Evolutionary conservation across 2,329 filamentous ascomycete species (phyloP).

Genomic region (Talaromyces funiculosus): DNA sequence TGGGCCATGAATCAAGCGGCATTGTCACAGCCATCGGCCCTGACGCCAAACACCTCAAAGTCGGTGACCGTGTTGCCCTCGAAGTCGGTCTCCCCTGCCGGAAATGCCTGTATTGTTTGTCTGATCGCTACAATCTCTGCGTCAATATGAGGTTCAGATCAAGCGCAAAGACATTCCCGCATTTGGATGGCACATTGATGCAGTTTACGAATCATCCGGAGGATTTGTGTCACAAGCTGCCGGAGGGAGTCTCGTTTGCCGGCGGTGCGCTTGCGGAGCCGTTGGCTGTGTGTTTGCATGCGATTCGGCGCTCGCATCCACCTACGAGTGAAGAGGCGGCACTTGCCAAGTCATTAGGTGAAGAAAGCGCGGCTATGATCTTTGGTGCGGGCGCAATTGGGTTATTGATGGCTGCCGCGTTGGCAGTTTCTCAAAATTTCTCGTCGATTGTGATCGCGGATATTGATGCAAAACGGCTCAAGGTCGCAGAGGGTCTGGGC

Average conservation of each 20-base stretch:
- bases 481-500: constrained; percentile 46
- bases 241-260: constrained; percentile 48
- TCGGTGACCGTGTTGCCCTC: constrained; percentile 81
- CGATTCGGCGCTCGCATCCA: constrained; percentile 50
- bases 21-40: constrained; percentile 67
- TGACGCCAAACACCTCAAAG: constrained; percentile 55
- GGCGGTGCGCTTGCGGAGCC: constrained; percentile 57
- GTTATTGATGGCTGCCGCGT: constrained; percentile 53
- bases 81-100: constrained; percentile 88
- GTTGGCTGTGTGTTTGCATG: constrained; percentile 56
- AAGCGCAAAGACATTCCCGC: constrained; percentile 56
- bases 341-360: constrained; percentile 37
- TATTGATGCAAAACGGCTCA: constrained; percentile 52
- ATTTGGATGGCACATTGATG: constrained; percentile 60
- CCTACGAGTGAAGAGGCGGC: constrained; percentile 31
- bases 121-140: constrained; percentile 59
- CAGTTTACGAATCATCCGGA: constrained; percentile 58
- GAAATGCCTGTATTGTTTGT: constrained; percentile 49
- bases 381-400: constrained; percentile 60
- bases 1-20: constrained; percentile 73
- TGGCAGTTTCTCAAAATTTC: constrained; percentile 51
- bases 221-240: constrained; percentile 55
- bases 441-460: constrained; percentile 55
- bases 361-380: constrained; percentile 48
- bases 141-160: constrained; percentile 53